Base-by-base conservation (phyloP, 2,329 filamentous ascomycete genomes). In the Bipolaris victoriae region DNA sequence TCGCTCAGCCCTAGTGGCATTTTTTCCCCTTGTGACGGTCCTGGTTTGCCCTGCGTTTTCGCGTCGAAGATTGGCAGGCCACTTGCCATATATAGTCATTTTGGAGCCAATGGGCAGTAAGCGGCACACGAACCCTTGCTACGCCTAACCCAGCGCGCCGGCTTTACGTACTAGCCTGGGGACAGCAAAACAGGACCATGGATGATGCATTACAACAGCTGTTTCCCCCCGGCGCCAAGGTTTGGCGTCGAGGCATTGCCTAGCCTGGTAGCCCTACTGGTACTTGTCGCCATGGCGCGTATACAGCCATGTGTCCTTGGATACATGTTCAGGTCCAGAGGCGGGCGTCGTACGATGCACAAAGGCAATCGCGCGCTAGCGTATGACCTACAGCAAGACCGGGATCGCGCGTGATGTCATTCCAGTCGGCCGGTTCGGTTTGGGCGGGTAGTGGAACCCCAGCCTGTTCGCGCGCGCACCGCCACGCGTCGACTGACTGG, bases 151-250 rank as follows among this genome's bases (percentile, higher is more conserved):
- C 56, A 36, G 48, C 40, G 43, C 20, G 15, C n/a, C 45, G 56
- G 56, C 29, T 57, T 59, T 58, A 61, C 55, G 59, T 59, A 61
- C 58, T 53, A 59, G 47, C 51, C 46, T 57, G 35, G 22, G 16
- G 52, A n/a, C 29, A 31, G 37, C 49, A 41, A 9, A 24, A 20
- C 22, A 29, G 55, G 44, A 29, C 39, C 39, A 18, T 20, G 29
- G 10, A 31, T n/a, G 41, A 20, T 36, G 41, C 31, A 48, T 36
- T n/a, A n/a, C 41, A 15, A 26, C 16, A 41, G 43, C 31, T 18
- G 22, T n/a, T n/a, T 20, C 26, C 24, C 11, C 11, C 41, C 24
- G 24, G n/a, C 16, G 22, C 31, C 31, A 11, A 35, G n/a, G 33
- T 20, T 41, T 13, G 20, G 5, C 40, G 6, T 22, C 20, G 18